Conservation (phyloP, 768 basidiomycete species). For the Leucocoprinus leucothites region DNA sequence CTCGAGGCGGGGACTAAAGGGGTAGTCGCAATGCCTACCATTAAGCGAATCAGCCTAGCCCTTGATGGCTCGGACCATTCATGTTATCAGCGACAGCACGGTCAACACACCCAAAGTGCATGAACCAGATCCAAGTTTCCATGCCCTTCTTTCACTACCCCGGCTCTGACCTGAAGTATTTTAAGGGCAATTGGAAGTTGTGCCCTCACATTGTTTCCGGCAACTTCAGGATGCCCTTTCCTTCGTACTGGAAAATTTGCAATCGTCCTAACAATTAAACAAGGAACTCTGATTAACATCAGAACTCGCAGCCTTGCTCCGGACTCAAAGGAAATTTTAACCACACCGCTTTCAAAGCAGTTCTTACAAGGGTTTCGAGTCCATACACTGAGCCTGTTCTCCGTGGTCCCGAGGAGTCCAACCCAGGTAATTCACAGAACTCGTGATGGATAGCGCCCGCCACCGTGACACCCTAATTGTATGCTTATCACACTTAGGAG, state of each 20-base stretch:
- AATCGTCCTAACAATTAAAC: no score
- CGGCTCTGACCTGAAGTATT: background rate
- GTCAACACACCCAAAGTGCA: background rate
- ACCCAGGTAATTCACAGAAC: background rate
- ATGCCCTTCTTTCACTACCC: background rate
- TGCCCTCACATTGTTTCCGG: no score
- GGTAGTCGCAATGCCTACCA: background rate
- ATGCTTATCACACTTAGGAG: no score
- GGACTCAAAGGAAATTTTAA: no score
- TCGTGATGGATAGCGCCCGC: background rate
- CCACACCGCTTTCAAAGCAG: no score
- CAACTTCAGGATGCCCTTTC: no score
- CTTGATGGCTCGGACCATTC: background rate
- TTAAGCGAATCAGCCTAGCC: background rate
- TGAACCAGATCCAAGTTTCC: background rate
- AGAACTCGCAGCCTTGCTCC: no score
- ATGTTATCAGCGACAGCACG: background rate
- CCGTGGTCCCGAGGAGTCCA: slow-evolving; percentile 10
- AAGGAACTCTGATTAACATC: no score
- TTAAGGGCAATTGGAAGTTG: no score
- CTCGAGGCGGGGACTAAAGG: background rate
- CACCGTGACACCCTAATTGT: background rate
- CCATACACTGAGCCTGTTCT: background rate
- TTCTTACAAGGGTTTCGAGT: no score
- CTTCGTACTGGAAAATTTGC: no score